Evolutionary conservation across 805 yeast genomes (phyloP).

Genomic region (Monosporozyma unispora): DNA sequence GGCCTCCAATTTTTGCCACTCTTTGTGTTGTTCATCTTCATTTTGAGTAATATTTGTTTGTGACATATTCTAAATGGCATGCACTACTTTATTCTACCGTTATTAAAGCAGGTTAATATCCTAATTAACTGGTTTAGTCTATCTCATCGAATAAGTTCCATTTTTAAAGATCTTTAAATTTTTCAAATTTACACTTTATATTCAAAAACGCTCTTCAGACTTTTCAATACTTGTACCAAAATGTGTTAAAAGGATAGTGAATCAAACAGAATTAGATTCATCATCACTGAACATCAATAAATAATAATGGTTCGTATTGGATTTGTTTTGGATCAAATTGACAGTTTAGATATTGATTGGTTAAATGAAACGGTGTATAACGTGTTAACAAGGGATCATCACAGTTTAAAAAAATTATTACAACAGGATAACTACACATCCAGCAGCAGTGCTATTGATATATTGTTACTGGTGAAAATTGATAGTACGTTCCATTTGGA

Average conservation of each 20-base stretch:
- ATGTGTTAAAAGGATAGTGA: neutral
- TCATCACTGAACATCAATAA: too few species aligned
- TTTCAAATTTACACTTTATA: neutral
- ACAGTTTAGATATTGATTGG: slow-evolving; percentile 5
- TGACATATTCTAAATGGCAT: neutral
- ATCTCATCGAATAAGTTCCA: neutral
- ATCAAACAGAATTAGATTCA: neutral
- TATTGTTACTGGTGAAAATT: slow-evolving; percentile 16
- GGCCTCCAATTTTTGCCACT: slow-evolving; percentile 49
- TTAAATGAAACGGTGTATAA: neutral
- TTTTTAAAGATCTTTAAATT: neutral
- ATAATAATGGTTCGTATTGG: slow-evolving; percentile 11
- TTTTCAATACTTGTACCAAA: neutral
- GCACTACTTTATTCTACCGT: too few species aligned
- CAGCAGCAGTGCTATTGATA: slow-evolving; percentile 10
- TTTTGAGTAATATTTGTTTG: neutral
- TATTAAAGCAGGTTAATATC: too few species aligned
- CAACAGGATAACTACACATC: neutral
- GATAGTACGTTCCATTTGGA: slow-evolving; percentile 18
- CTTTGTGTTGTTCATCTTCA: slow-evolving; percentile 35
- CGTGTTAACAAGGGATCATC: neutral
- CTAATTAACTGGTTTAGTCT: neutral
- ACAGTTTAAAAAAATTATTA: neutral
- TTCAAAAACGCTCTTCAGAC: neutral
- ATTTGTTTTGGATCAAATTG: slow-evolving; percentile 11